Conservation (phyloP, 163 green algal species). For the Prototheca wickerhamii region DNA sequence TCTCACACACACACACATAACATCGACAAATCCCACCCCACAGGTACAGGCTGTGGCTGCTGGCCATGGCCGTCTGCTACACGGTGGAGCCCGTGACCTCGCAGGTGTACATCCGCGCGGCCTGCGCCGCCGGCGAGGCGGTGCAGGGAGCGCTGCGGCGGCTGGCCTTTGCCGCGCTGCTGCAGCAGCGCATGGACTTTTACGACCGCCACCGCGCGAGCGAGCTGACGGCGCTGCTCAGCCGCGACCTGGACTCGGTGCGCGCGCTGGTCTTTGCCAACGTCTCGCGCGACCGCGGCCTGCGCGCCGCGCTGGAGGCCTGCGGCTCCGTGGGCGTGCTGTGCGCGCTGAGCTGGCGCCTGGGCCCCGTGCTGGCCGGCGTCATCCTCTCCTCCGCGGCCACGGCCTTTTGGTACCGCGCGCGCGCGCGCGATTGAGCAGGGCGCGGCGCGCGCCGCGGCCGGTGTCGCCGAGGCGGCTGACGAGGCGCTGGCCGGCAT, state of each 20-base stretch:
- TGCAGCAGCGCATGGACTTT: constrained; percentile 72
- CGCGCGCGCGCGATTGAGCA: constrained; percentile 56
- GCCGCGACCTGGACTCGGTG: constrained; percentile 72
- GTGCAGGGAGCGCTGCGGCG: constrained; percentile 59
- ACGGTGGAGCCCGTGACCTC: constrained; percentile 51
- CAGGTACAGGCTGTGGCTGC: constrained; percentile 27
- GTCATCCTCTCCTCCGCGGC: constrained; percentile 56
- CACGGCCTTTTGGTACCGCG: constrained; percentile 61
- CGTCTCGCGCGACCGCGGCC: constrained; percentile 63
- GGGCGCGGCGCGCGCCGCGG: constrained; percentile 35
- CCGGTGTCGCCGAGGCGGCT: constrained; percentile 56
- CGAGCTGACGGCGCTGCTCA: constrained; percentile 68
- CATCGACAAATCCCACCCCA: constrained; percentile 11
- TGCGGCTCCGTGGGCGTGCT: constrained; percentile 60
- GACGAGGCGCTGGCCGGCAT: constrained; percentile 51
- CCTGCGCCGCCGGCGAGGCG: constrained; percentile 60
- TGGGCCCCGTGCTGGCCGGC: constrained; percentile 66
- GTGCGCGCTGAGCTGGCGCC: constrained; percentile 62
- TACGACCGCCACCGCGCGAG: constrained; percentile 59
- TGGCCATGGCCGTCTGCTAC: constrained; percentile 36
- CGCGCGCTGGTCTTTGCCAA: constrained; percentile 77
- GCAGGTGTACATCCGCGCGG: constrained; percentile 71
- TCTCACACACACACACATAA: not conserved
- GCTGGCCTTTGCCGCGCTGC: constrained; percentile 75
- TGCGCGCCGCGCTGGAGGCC: constrained; percentile 67